Percentiles rank a stretch among this genome's conserved stretches.
These are phyloP conservation scores for Arabidopsis lyrata DNA, from an alignment of 441 rosid genomes.

Conservation along the genomic window DNA sequence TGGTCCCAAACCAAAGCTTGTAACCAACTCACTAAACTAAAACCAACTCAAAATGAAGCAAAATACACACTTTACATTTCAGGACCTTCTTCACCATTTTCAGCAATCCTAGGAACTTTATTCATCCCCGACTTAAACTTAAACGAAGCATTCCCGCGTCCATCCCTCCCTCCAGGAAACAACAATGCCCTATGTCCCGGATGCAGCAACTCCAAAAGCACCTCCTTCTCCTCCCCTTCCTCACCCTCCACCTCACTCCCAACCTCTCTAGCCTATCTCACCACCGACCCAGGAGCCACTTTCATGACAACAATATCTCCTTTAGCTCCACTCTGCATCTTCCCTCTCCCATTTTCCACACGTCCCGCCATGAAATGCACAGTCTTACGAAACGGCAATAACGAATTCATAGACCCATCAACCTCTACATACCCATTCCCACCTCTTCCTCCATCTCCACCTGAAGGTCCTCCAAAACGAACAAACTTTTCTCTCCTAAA, in stretches of 20 bases:
- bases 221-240: slow-evolving; percentile 71
- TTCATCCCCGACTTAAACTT: slow-evolving; percentile 83
- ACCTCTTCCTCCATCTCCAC: slow-evolving; percentile 96
- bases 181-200: slow-evolving; percentile 83
- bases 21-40: slow-evolving; percentile 1
- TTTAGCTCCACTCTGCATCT: slow-evolving; percentile 68
- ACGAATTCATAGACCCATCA: slow-evolving; percentile 79
- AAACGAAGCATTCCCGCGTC: slow-evolving; percentile 91
- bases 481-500: slow-evolving; percentile 87
- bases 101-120: slow-evolving; percentile 90
- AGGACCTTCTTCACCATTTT: slow-evolving; percentile 91
- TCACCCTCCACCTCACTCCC: slow-evolving; percentile 63
- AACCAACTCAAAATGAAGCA: slow-evolving; percentile 11
- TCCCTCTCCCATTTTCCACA: slow-evolving; percentile 82
- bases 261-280: slow-evolving; percentile 67
- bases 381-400: slow-evolving; percentile 76
- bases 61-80: slow-evolving; percentile 74
- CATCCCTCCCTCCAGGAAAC: slow-evolving; percentile 96
- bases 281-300: slow-evolving; percentile 84
- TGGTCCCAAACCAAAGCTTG: background rate
- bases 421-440: slow-evolving; percentile 85
- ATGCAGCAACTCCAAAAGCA: slow-evolving; percentile 77
- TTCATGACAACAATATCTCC: slow-evolving; percentile 85
- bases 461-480: slow-evolving; percentile 92
- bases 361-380: slow-evolving; percentile 84